Base-by-base conservation (phyloP, 208 protist genomes). In the Vickermania spadyakhi region DNA sequence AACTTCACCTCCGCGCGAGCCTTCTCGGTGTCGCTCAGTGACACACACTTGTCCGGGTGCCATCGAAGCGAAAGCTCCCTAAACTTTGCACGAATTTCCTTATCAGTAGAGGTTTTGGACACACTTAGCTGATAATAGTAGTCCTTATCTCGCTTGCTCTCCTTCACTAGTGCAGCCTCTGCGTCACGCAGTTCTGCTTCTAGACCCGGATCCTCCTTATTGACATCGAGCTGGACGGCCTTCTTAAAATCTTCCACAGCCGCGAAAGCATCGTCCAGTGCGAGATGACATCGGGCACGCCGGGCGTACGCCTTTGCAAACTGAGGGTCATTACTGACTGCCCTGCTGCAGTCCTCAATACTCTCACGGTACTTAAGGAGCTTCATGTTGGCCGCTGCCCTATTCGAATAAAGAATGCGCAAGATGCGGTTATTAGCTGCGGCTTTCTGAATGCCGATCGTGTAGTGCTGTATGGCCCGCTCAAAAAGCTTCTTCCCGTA, bases 291-390 rank as follows among this genome's bases (percentile, higher is more conserved):
- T 28, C 89, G 79, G 26, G 84, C 91, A 49, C 89, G 84, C 18
- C 91, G 84, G 21, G 86, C 87, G 65, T 94, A 96, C 21, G 88
- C 91, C 68, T 94, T 94, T 58, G 75, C 86, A 68, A 96, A 96
- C 29, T 89, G 75, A 28, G 79, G 63, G 60, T 94, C 85, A 7
- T 93, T 67, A 28, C 67, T 66, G 31, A 96, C 72, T 29, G 88
- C 82, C 65, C 85, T 89, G 59, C 80, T 90, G 68, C 88, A 94
- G 73, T 96, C 91, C 58, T 90, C 86, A 23, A 96, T 69, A 26
- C 81, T 87, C 54, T 93, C 84, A 22, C 86, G 75, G 70, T 83
- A 96, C 66, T 79, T 76, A 56, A 76, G 77, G 14, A 96, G 66
- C 67, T 96, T 84, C 72, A 93, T 94, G 64, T 89, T 72, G 11